Evolutionary conservation across 345 rosid genomes (phyloP), one percentile per base, ranked within the genome.

Genomic region (Bruguiera sexangula): DNA sequence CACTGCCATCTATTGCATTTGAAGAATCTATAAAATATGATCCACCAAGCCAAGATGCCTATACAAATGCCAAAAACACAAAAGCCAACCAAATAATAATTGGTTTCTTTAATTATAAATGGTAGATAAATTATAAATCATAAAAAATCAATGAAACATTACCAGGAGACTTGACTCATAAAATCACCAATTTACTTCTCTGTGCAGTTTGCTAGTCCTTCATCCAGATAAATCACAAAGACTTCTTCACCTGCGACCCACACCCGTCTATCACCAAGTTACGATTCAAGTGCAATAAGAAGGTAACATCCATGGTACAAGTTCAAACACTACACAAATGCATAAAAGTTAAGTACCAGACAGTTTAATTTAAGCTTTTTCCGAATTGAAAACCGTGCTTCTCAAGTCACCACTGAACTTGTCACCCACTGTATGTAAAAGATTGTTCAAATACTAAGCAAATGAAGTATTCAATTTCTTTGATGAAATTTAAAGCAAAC

Each of bases 21-120:
- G 67, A 36, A 67, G 82, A 70, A 69, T 81, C 90, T 57, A 76
- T 63, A 56, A 68, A 82, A 75, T 95, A 95, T 6, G 92, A 89
- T 73, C 94, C 97, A 63, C 94, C 92, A 82, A 82, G 76, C 91
- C 85, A 87, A 72, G 91, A 86, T 81, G 96, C 98, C 98, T 95
- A 75, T 8, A 74, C 26, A 58, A 18, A 73, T n/a, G 6, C 63
- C 68, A 69, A 30, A 2, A 31, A 56, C 68, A 72, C 16, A 59
- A 8, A 21, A 3, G 8, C 18, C 34, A 50, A 43, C 4, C 2
- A 66, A 54, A 54, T 22, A 21, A 6, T 54, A 6, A 6, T 16
- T 54, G 58, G 2, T 19, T 24, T 54, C 24, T n/a, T 24, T 20
- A n/a, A 54, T 54, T n/a, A 54, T 3, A 22, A n/a, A 62, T 55